phyloP scores from a whole-genome alignment of 1,139 yeast species.

The Saccharomycopsis crataegensis region DNA sequence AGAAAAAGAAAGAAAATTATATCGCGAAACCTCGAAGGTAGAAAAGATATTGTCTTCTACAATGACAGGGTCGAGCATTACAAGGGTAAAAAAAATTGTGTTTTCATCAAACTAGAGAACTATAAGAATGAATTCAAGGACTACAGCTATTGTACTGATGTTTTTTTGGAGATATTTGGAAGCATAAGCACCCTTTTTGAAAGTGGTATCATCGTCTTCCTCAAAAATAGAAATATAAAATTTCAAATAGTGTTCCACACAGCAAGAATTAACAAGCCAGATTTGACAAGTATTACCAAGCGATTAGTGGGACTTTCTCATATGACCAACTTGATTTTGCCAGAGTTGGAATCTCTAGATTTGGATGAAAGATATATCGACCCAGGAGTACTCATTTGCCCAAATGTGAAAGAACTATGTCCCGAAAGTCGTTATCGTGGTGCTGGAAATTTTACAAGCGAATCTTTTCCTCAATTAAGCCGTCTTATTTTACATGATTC shows the following conservation, averaged over 20 bases:
- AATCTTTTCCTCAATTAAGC: background rate
- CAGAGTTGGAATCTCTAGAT: background rate
- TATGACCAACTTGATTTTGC: background rate
- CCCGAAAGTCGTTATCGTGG: background rate
- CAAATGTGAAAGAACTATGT: background rate
- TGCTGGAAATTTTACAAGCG: background rate
- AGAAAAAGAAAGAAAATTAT: background rate
- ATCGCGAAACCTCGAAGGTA: background rate
- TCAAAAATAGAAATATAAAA: background rate
- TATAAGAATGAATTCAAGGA: background rate
- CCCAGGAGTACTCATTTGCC: background rate
- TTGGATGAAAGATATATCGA: background rate
- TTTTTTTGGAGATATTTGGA: background rate
- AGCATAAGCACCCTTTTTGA: background rate
- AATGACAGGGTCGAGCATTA: background rate
- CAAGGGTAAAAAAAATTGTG: background rate
- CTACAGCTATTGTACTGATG: background rate
- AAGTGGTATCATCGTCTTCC: background rate
- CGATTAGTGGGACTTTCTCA: background rate
- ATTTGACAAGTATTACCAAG: background rate
- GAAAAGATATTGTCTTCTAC: background rate
- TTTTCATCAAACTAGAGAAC: background rate
- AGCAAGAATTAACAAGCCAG: background rate
- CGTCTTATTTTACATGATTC: background rate
- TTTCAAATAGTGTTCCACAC: background rate